These are phyloP conservation scores for Eucalyptus sp. DNA, from an alignment of 345 rosid species.

Conservation along the genomic window DNA sequence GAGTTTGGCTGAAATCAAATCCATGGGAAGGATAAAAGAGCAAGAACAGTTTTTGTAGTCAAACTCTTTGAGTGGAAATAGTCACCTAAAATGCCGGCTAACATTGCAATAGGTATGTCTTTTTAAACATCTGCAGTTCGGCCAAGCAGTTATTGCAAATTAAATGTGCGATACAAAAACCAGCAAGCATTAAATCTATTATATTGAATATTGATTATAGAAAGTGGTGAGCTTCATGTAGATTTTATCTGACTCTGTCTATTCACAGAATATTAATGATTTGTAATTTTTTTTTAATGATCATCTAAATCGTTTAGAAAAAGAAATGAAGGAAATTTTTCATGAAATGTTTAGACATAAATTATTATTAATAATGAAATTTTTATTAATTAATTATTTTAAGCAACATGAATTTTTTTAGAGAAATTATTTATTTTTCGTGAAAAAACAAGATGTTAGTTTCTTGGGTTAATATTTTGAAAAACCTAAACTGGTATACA, in stretches of 20 bases:
- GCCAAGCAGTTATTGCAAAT: rapidly evolving
- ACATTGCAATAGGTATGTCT: background rate
- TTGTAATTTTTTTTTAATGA: no score
- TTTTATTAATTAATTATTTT: no score
- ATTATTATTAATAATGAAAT: no score
- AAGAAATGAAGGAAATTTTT: no score
- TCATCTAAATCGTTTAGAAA: rapidly evolving
- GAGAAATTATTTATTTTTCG: no score
- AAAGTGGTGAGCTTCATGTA: background rate
- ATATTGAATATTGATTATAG: background rate
- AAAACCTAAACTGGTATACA: rapidly evolving
- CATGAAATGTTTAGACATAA: no score
- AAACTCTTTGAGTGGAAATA: background rate
- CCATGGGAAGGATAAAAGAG: no score
- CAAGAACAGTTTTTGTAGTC: background rate
- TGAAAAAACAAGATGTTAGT: no score
- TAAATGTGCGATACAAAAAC: background rate
- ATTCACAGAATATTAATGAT: rapidly evolving
- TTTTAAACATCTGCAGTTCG: background rate
- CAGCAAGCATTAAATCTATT: background rate
- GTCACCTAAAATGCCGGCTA: background rate
- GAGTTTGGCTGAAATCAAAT: no score
- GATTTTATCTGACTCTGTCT: rapidly evolving
- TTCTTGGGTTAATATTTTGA: rapidly evolving
- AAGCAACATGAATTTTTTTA: no score